phyloP scores from a whole-genome alignment of 805 yeast species.

The Sugiyamaella boreocaroliniensis region DNA sequence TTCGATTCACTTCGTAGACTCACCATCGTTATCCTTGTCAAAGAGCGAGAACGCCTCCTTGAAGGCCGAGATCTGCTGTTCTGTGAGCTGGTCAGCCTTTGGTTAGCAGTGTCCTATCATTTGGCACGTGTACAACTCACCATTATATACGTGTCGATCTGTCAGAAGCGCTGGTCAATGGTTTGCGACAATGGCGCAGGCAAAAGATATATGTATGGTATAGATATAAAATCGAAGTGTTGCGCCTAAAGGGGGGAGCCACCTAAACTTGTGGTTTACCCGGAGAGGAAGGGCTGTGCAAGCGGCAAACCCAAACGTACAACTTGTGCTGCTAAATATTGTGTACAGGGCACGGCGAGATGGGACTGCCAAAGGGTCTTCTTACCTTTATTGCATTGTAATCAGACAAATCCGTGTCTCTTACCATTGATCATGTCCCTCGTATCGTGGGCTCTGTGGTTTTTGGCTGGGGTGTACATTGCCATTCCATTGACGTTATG shows the following conservation, averaged over 20 bases:
- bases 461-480: conserved; percentile 16
- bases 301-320: too few relatives aligned
- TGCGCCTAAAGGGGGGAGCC: background rate
- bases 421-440: conserved; percentile 3
- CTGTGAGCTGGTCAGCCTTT: conserved; percentile 78
- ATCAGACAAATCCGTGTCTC: too few relatives aligned
- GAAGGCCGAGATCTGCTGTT: conserved; percentile 94
- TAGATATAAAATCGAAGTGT: background rate
- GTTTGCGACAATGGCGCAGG: background rate
- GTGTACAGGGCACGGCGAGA: too few relatives aligned
- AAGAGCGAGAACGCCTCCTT: conserved; percentile 96
- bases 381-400: too few relatives aligned
- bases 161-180: background rate
- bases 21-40: conserved; percentile 93
- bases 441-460: conserved; percentile 9
- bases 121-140: background rate
- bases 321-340: too few relatives aligned
- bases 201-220: background rate
- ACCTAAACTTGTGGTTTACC: background rate
- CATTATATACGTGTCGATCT: background rate
- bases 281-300: conserved; percentile 2
- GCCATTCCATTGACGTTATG: conserved; percentile 19
- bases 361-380: too few relatives aligned
- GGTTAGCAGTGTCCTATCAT: background rate
- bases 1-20: conserved; percentile 6